These are phyloP conservation scores for Mercurialis annua DNA, from an alignment of 345 rosid species.

Conservation along the genomic window DNA sequence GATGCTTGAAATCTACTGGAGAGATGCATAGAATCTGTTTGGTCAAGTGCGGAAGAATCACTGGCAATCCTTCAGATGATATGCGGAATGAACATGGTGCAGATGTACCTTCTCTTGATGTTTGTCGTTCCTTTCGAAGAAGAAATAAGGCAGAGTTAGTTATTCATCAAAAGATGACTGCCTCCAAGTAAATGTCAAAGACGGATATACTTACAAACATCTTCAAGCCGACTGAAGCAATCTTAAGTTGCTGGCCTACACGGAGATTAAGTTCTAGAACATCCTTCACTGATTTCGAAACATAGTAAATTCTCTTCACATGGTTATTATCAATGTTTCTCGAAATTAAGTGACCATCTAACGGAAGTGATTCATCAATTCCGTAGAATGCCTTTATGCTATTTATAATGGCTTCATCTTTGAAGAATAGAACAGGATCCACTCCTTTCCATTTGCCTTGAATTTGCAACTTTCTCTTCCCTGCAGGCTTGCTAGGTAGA, in stretches of 20 bases:
- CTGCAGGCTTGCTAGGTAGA: slow-evolving; percentile 38
- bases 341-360: slow-evolving; percentile 68
- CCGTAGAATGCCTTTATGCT: slow-evolving; percentile 81
- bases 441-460: slow-evolving; percentile 96
- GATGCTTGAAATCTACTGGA: slow-evolving; percentile 70
- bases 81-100: slow-evolving; percentile 80
- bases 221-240: slow-evolving; percentile 85
- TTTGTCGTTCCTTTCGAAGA: slow-evolving; percentile 64
- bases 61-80: slow-evolving; percentile 90
- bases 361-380: slow-evolving; percentile 67
- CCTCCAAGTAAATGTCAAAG: background rate
- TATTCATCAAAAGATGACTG: background rate
- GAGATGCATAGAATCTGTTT: slow-evolving; percentile 73
- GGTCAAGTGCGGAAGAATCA: slow-evolving; percentile 81
- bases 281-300: slow-evolving; percentile 78
- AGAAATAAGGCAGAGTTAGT: background rate
- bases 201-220: slow-evolving; percentile 73
- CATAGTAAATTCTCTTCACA: slow-evolving; percentile 90
- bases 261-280: slow-evolving; percentile 67
- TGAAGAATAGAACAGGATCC: slow-evolving; percentile 82
- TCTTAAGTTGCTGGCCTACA: slow-evolving; percentile 81
- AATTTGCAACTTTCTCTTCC: slow-evolving; percentile 77
- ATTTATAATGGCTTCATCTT: slow-evolving; percentile 58
- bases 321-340: slow-evolving; percentile 75
- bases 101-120: slow-evolving; percentile 71